Base-by-base conservation (phyloP, 1,139 yeast genomes). In the Candida sp. region DNA sequence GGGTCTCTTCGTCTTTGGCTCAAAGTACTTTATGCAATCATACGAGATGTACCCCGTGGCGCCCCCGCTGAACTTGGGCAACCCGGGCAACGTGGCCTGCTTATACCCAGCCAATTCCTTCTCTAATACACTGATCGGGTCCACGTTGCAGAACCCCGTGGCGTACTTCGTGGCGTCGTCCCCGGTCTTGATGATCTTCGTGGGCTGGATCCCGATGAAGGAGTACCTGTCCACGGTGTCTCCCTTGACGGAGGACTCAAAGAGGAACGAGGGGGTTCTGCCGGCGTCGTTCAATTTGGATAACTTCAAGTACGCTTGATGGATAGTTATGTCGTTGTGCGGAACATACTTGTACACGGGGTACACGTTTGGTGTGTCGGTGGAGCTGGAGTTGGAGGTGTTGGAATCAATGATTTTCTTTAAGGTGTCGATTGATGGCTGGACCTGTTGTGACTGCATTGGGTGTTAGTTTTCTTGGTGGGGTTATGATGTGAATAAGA, bases 1-100 rank as follows among this genome's bases (percentile, higher is more conserved):
- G 7, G 81, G 81, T 59, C 91, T 82, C 53, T 79, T 78, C 1
- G 98, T 93, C 63, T 81, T 87, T 51, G 99, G 99, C 70, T 94
- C 99, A 62, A 94, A 94, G 69, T 94, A 94, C 64, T 91, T 89
- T 64, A 94, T 88, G 75, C 99, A 94, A 68, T 96, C 99, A 63
- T 94, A 94, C 0, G 98, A 90, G 45, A 94, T 85, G 65, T 92
- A 94, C 0, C 99, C 99, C 48, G 94, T 81, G 7, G 98, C 98
- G 56, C 99, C 99, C 49, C 99, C 99, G 62, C 94, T 86, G 52
- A 93, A 77, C 56, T 82, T 83, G 7, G 98, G 98, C 52, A 89
- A 73, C 38, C 96, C 96, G 0, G 96, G 96, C 41, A 88, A 72
- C 55, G 83, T 83, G 0, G 94, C 91, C 62, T 90, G 92, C 51